Conservation (phyloP, 768 basidiomycete genomes). For the Russula ochroleuca region DNA sequence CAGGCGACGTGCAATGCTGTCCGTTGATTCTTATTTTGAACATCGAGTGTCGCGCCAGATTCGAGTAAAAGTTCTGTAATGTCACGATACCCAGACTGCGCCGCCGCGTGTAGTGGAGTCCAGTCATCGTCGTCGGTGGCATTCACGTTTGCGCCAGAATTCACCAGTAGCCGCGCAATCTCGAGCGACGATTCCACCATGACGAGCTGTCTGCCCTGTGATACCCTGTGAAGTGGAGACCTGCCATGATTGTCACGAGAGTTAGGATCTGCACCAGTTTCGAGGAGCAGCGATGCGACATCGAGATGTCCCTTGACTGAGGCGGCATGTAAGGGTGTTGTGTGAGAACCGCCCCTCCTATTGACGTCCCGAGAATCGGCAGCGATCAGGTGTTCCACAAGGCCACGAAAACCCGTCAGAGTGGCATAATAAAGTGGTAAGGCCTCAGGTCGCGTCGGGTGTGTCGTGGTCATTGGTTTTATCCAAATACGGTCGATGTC, state of each 20-base stretch:
- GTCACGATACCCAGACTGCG: neutral
- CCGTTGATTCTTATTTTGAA: neutral
- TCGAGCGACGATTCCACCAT: neutral
- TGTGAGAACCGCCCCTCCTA: neutral
- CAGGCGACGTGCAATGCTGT: neutral
- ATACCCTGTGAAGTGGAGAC: neutral
- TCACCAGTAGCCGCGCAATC: neutral
- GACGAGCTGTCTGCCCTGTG: neutral
- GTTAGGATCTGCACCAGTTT: neutral
- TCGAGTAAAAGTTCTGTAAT: neutral
- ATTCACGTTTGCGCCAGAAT: neutral
- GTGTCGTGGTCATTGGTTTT: neutral
- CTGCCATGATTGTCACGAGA: no score
- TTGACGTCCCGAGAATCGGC: neutral
- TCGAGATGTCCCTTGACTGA: neutral
- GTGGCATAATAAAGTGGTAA: conserved; percentile 12
- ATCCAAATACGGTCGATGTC: conserved; percentile 9
- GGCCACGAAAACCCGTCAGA: conserved; percentile 1
- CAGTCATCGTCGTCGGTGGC: neutral
- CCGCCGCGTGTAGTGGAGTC: conserved; percentile 6
- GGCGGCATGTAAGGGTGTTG: neutral
- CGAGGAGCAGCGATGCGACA: neutral
- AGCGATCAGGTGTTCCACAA: neutral
- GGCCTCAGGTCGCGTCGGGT: neutral
- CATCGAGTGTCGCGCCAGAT: neutral